Evolutionary conservation across 2,329 filamentous ascomycete genomes (phyloP).

Genomic region (Penicillium palitans): DNA sequence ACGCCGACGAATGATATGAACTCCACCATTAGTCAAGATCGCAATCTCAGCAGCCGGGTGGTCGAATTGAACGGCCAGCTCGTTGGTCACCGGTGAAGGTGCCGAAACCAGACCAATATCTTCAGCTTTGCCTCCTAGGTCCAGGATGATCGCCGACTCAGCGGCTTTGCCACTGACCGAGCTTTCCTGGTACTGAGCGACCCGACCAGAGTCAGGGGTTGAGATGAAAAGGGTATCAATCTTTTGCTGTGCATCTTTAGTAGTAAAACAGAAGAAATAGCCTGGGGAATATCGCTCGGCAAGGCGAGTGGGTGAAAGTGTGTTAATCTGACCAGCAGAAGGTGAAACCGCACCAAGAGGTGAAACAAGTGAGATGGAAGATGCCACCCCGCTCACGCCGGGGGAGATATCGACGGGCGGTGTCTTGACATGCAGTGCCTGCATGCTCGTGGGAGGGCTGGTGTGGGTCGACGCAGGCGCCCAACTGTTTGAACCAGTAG

Average conservation of each 20-base stretch:
- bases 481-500: slow-evolving; percentile 68
- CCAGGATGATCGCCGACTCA: slow-evolving; percentile 79
- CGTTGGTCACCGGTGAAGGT: slow-evolving; percentile 71
- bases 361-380: slow-evolving; percentile 26
- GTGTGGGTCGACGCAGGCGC: slow-evolving; percentile 58
- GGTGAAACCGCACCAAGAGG: slow-evolving; percentile 28
- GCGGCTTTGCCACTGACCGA: slow-evolving; percentile 62
- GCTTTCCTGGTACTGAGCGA: slow-evolving; percentile 59
- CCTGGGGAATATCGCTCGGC: slow-evolving; percentile 72
- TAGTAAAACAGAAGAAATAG: slow-evolving; percentile 84
- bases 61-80: slow-evolving; percentile 95
- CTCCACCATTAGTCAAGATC: slow-evolving; percentile 84
- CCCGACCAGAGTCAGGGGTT: slow-evolving; percentile 82
- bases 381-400: slow-evolving; percentile 8
- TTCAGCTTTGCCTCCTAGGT: slow-evolving; percentile 71
- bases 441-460: slow-evolving; percentile 86
- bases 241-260: slow-evolving; percentile 59
- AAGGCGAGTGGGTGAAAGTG: slow-evolving; percentile 43
- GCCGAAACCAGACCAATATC: slow-evolving; percentile 75
- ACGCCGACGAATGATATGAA: slow-evolving; percentile 80
- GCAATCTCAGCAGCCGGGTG: slow-evolving; percentile 78
- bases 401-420: slow-evolving; percentile 60
- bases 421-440: slow-evolving; percentile 95
- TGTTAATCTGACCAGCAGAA: slow-evolving; percentile 46
- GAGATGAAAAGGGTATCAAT: slow-evolving; percentile 76